Conservation (phyloP, 208 protist species). For the Tritrichomonas musculus region DNA sequence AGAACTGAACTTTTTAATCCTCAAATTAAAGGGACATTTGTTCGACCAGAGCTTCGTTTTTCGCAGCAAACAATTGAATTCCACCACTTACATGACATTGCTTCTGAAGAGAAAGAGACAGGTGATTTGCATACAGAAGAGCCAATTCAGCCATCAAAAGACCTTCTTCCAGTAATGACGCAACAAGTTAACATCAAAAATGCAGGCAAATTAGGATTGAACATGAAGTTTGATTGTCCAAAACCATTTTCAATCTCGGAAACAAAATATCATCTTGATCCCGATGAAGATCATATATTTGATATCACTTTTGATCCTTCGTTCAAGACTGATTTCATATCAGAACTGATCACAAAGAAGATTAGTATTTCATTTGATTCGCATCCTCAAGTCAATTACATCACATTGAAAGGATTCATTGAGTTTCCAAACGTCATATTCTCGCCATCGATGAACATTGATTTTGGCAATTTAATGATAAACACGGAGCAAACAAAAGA, state of each 20-base stretch:
- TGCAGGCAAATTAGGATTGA: not conserved
- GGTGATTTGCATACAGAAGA: not conserved
- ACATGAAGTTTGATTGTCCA: not conserved
- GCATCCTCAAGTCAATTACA: not conserved
- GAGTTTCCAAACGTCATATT: not conserved
- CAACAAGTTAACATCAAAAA: not conserved
- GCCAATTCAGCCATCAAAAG: not conserved
- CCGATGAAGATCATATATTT: not conserved
- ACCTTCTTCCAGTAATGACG: not conserved
- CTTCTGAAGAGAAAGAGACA: not conserved
- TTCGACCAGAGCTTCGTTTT: not conserved
- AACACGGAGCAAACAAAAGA: slow-evolving; percentile 25
- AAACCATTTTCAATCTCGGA: not conserved
- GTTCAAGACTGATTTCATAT: slow-evolving; percentile 9
- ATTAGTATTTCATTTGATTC: not conserved
- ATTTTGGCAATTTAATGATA: not conserved
- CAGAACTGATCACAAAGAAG: not conserved
- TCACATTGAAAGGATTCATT: not conserved
- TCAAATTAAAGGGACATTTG: not conserved
- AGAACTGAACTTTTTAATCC: not conserved
- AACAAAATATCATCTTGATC: not conserved
- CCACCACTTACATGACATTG: not conserved
- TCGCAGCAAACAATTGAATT: not conserved
- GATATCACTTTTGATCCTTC: not conserved
- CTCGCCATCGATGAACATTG: not conserved